Evolutionary conservation across 179 eudicot genomes (phyloP), one percentile per base, ranked within the genome.

Genomic region (Beta lomatogona): DNA sequence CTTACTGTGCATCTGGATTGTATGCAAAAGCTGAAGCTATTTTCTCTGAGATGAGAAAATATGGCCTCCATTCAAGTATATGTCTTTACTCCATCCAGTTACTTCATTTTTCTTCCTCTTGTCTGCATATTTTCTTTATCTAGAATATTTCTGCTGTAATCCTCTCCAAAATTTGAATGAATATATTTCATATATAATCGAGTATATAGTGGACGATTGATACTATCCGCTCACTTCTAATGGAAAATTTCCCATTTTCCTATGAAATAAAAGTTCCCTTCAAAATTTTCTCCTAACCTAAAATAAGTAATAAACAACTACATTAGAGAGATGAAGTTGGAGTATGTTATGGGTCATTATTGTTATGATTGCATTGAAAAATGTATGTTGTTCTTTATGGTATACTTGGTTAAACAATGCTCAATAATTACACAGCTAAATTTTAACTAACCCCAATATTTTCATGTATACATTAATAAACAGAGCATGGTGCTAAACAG

Each of bases 1-100:
- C 93, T 52, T 94, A 91, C 85, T 93, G 94, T 83, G 86, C 71
- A 76, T 89, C 88, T 85, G 90, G 93, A 22, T 83, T 89, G 79
- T 85, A 87, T 79, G 90, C 81, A 54, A 92, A 91, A 73, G 97
- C 92, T 73, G 96, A 94, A 87, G 97, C 96, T 69, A 86, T 93
- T 41, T 92, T 90, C 77, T 73, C 77, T 46, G 98, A 93, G 87
- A 92, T 91, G 93, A 82, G 86, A 18, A 86, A 80, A 77, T 79
- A 83, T 81, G 89, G 96, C 86, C 80, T 88, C 70, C 83, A 83
- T 58, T 90, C 96, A 68, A 93, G 98, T 94, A 94, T 52, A 88
- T 67, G 69, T 76, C 74, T 77, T 57, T 45, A 12, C 75, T 50
- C 52, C 18, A 45, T 64, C 59, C 72, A 54, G 54, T 13, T 54